Conservation (phyloP, 441 rosid species). For the Heliophila coronopifolia region DNA sequence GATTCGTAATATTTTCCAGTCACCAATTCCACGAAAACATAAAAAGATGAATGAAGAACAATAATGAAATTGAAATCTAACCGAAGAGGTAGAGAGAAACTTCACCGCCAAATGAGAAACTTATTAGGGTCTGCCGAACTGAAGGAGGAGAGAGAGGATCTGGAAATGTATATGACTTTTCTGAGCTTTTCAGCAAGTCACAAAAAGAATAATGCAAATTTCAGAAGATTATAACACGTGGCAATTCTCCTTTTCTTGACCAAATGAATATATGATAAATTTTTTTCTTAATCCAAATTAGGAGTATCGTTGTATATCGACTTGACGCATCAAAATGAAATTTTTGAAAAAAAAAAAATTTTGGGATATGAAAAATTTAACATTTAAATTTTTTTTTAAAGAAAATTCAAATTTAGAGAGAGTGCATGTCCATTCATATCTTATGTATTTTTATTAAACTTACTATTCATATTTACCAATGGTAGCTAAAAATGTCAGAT, state of each 20-base stretch:
- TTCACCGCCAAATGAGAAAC: slow-evolving; percentile 25
- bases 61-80: slow-evolving; percentile 2
- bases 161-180: slow-evolving; percentile 26
- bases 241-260: background rate
- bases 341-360: too few relatives aligned
- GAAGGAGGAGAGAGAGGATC: slow-evolving; percentile 8
- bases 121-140: slow-evolving; percentile 31
- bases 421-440: too few relatives aligned
- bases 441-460: too few relatives aligned
- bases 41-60: background rate
- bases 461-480: too few relatives aligned
- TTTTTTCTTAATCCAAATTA: too few relatives aligned
- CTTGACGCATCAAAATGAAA: too few relatives aligned
- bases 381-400: too few relatives aligned
- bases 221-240: slow-evolving; percentile 25
- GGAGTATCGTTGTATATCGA: too few relatives aligned
- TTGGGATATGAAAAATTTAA: too few relatives aligned
- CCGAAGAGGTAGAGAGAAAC: slow-evolving; percentile 13
- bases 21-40: background rate
- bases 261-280: too few relatives aligned
- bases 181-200: slow-evolving; percentile 26
- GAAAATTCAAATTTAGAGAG: too few relatives aligned
- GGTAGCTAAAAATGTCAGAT: too few relatives aligned
- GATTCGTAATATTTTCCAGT: slow-evolving; percentile 2
- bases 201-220: slow-evolving; percentile 21